Evolutionary conservation across 768 basidiomycete genomes (phyloP), one percentile per base, ranked within the genome.

Genomic region (Xerocomus potaroensis): DNA sequence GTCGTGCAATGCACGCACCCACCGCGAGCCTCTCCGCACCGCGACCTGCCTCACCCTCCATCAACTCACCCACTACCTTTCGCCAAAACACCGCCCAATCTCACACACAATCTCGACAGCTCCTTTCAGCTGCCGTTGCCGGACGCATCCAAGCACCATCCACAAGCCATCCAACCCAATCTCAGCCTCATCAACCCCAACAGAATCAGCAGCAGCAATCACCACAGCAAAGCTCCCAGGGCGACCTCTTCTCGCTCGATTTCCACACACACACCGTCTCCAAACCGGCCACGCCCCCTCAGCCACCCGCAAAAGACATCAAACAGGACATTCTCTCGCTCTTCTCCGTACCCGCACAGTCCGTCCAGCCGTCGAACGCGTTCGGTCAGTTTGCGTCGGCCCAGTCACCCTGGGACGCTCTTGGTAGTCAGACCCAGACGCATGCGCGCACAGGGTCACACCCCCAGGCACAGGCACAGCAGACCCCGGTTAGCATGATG

Each of bases 191-290:
- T 39, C 46, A 39, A 46, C 43, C 54, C 21, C 55, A 58, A 24
- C 57, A 50, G 16, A 63, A 64, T 22, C 57, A 49, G n/a, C 63
- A 63, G 41, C 51, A 58, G 31, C 56, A 64, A 34, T n/a, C n/a
- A n/a, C n/a, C n/a, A n/a, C n/a, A n/a, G n/a, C n/a, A n/a, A n/a
- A n/a, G n/a, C n/a, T n/a, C n/a, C n/a, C n/a, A n/a, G n/a, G n/a
- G n/a, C n/a, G n/a, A n/a, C n/a, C n/a, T 95, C 8, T 93, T 94
- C 63, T 79, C 84, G 22, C 81, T 94, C 45, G 91, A 94, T 65
- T 95, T 94, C 66, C 84, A 87, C 55, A 72, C 81, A 1, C 81
- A 86, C 1, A 35, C 71, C 8, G 23, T 52, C 8, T 56, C 57
- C 5, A 60, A 48, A 44, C n/a, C 60, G 3, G 18, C 65, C 2